These are phyloP conservation scores for Alternaria hordeiaustralica DNA, from an alignment of 2,329 filamentous ascomycete genomes.

Conservation along the genomic window DNA sequence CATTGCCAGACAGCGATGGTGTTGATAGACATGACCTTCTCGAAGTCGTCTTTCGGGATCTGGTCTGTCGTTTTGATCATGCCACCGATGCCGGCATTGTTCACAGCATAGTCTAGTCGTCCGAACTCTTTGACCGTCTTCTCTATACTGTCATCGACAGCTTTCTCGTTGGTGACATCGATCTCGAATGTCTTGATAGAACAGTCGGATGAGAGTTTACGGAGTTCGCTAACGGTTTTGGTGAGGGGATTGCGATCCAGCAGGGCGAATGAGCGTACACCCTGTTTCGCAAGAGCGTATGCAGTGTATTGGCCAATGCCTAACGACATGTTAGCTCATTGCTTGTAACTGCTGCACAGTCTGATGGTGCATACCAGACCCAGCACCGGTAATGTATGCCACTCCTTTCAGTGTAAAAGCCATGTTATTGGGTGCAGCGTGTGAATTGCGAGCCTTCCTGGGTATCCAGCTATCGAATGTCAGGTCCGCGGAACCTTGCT, in stretches of 20 bases:
- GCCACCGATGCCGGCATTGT: conserved; percentile 62
- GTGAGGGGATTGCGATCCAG: conserved; percentile 54
- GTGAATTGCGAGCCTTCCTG: neutral
- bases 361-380: conserved; percentile 47
- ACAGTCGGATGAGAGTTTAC: conserved; percentile 49
- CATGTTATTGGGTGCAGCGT: conserved; percentile 34
- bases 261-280: conserved; percentile 56
- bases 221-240: conserved; percentile 45
- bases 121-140: conserved; percentile 56
- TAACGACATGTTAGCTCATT: conserved; percentile 25
- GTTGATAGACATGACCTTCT: conserved; percentile 60
- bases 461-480: neutral
- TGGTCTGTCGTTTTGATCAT: conserved; percentile 54
- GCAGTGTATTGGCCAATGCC: conserved; percentile 60
- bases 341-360: neutral
- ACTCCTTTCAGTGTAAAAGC: conserved; percentile 53
- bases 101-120: conserved; percentile 62
- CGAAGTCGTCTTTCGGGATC: conserved; percentile 56
- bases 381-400: conserved; percentile 59
- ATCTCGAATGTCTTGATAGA: conserved; percentile 52
- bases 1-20: conserved; percentile 65
- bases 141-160: conserved; percentile 54
- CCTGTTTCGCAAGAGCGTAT: conserved; percentile 56
- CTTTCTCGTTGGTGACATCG: conserved; percentile 55
- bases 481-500: neutral